Evolutionary conservation across 306 rosid genomes (phyloP).

Genomic region (Trifolium dubium): DNA sequence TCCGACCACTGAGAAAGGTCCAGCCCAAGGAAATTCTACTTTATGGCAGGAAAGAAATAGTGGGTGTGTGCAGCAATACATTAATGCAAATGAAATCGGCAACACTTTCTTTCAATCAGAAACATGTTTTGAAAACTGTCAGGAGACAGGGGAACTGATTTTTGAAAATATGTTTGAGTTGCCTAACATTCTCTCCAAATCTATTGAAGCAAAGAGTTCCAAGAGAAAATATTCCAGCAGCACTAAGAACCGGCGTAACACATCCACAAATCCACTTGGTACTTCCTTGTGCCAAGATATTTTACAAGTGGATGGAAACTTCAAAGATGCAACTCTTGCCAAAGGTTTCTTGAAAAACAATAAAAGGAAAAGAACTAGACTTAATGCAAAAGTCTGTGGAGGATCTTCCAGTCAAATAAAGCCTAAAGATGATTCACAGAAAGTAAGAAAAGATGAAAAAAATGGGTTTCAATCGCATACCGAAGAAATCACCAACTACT

Average conservation of each 20-base stretch:
- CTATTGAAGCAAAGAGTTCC: slow-evolving; percentile 50
- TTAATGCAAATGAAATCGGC: slow-evolving; percentile 38
- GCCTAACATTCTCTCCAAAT: slow-evolving; percentile 45
- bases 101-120: slow-evolving; percentile 47
- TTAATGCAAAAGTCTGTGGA: slow-evolving; percentile 41
- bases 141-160: slow-evolving; percentile 38
- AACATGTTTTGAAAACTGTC: slow-evolving; percentile 38
- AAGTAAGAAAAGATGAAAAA: slow-evolving; percentile 35
- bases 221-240: slow-evolving; percentile 55
- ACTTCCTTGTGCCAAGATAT: slow-evolving; percentile 53
- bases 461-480: slow-evolving; percentile 41
- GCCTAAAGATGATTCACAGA: slow-evolving; percentile 42
- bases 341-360: slow-evolving; percentile 37
- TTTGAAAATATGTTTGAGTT: slow-evolving; percentile 39
- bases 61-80: slow-evolving; percentile 47
- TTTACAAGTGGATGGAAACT: slow-evolving; percentile 46
- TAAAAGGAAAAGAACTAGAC: slow-evolving; percentile 55
- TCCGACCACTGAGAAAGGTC: slow-evolving; percentile 33
- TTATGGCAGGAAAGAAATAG: slow-evolving; percentile 44
- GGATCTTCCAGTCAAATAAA: slow-evolving; percentile 41
- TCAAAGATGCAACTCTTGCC: slow-evolving; percentile 40
- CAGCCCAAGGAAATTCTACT: slow-evolving; percentile 45
- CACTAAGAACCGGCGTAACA: slow-evolving; percentile 34
- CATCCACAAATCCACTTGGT: slow-evolving; percentile 43
- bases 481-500: slow-evolving; percentile 40